Evolutionary conservation across 768 basidiomycete species (phyloP), one percentile per base, ranked within the genome.

Genomic region (Mycena maculata): DNA sequence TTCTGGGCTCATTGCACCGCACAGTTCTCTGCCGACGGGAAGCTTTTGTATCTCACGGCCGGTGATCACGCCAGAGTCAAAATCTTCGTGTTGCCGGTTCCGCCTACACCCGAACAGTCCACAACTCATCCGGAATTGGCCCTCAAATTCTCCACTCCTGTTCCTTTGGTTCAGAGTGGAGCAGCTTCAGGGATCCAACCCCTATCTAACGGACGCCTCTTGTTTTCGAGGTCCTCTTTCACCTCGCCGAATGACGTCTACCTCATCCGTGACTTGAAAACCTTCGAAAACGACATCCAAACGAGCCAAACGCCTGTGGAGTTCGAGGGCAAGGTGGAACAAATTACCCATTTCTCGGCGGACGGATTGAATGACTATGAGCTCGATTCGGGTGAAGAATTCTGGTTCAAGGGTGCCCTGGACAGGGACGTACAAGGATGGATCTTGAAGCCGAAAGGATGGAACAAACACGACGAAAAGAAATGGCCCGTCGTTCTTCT

Each of bases 341-440:
- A 87, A 69, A 73, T 96, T 42, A 94, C 96, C 3, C 72, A 78
- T 41, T 90, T 97, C 76, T 85, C 91, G 0, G 82, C 81, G 44
- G 75, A 82, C 11, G 83, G 83, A 8, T 77, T 95, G 54, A 78
- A 84, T 54, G 85, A 80, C 10, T 94, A 92, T 77, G 62, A 78
- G 25, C 81, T 97, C 41, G 80, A 81, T 61, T 73, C 77, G 10
- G 93, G 91, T 16, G 91, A 96, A 72, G 89, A 93, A 63, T 93
- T 98, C 74, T 95, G 91, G 89, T 98, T 98, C 81, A 86, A 88
- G 65, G 97, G 97, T 12, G 93, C 93, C 4, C 79, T 90, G 70
- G 86, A 88, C 12, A 87, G 85, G 76, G 74, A 87, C 31, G 89
- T 98, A 18, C 96, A 98, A 48, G 95, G 94, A 7, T 98, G 91